A percentile compares a stretch with the other conserved stretches of the same genome.
Conservation (phyloP, 495 filamentous ascomycete genomes). For the Penicillium waksmanii region DNA sequence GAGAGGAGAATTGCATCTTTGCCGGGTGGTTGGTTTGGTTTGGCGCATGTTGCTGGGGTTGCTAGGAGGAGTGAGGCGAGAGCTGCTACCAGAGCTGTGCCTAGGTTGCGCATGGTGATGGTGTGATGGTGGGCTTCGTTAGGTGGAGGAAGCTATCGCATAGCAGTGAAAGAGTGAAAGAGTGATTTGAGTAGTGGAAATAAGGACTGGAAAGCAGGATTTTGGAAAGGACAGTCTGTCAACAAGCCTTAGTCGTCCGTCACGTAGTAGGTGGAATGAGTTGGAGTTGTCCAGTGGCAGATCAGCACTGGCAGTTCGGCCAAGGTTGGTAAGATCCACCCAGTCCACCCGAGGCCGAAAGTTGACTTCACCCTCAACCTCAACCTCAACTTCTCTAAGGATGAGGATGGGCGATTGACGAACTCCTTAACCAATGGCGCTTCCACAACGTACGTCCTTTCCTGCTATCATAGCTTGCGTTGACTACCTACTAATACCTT, state of each 20-base stretch:
- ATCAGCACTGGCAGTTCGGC: too few relatives aligned
- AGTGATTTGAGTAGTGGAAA: not conserved
- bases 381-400: conserved; percentile 14
- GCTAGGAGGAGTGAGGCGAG: conserved; percentile 25
- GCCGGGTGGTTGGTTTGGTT: conserved; percentile 45
- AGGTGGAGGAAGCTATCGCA: not conserved
- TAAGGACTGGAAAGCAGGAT: not conserved
- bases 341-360: conserved; percentile 10
- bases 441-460: conserved; percentile 38
- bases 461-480: conserved; percentile 18
- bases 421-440: conserved; percentile 38
- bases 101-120: not conserved
- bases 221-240: not conserved
- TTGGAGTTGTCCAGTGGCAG: too few relatives aligned
- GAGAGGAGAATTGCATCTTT: conserved; percentile 72
- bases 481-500: not conserved
- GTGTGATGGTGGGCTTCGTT: not conserved
- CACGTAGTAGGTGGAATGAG: too few relatives aligned
- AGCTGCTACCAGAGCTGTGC: not conserved
- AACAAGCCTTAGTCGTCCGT: not conserved
- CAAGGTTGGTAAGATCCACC: not conserved
- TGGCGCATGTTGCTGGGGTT: conserved; percentile 26
- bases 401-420: conserved; percentile 26
- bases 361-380: conserved; percentile 16
- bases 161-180: not conserved